phyloP scores from a whole-genome alignment of 1,139 yeast species.

The Taphrina confusa region DNA sequence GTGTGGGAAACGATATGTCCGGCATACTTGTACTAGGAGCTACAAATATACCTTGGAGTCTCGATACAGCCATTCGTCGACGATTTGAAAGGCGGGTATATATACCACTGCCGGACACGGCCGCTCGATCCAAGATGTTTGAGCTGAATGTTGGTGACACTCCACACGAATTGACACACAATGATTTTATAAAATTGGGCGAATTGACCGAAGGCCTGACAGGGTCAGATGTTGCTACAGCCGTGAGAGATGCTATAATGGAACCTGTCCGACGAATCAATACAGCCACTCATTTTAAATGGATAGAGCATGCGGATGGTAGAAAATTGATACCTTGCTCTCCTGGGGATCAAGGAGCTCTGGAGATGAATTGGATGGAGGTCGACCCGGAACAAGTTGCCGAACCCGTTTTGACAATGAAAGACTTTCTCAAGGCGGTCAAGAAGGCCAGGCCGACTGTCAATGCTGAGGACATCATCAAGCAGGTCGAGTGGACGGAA shows the following conservation, averaged over 20 bases:
- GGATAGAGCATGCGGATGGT: conserved; percentile 49
- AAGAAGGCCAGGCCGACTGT: conserved; percentile 94
- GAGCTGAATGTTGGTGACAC: conserved; percentile 89
- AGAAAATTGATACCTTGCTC: conserved; percentile 83
- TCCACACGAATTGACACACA: conserved; percentile 72
- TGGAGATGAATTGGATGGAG: conserved; percentile 91
- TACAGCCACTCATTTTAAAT: conserved; percentile 91
- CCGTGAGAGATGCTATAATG: conserved; percentile 96
- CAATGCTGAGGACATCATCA: conserved; percentile 73
- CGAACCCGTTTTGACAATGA: conserved; percentile 86
- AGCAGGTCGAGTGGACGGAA: conserved; percentile 82
- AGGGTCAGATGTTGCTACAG: conserved; percentile 96
- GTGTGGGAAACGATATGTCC: conserved; percentile 90
- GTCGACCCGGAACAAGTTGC: conserved; percentile 82
- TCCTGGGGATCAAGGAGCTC: conserved; percentile 86
- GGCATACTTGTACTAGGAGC: conserved; percentile 97
- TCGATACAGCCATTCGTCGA: conserved; percentile 96
- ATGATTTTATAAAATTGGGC: conserved; percentile 76
- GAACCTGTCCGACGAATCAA: conserved; percentile 95
- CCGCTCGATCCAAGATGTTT: conserved; percentile 90
- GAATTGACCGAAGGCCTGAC: conserved; percentile 97
- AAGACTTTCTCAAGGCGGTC: conserved; percentile 90
- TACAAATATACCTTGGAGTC: conserved; percentile 97
- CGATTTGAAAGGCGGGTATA: conserved; percentile 86
- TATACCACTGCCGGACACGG: conserved; percentile 88